Conservation (phyloP, 495 filamentous ascomycete species). For the Evernia prunastri region DNA sequence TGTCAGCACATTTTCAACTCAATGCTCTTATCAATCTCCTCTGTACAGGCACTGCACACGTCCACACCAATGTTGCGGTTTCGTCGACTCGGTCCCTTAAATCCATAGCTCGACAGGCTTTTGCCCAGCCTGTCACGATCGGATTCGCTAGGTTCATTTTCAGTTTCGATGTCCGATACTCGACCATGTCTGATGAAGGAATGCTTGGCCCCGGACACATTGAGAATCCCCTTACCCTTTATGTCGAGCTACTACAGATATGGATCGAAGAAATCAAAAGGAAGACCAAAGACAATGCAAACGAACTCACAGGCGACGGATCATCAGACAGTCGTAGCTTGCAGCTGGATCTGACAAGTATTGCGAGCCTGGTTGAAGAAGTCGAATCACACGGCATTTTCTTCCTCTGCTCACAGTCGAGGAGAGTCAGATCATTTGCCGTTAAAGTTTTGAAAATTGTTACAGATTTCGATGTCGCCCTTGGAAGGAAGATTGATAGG, state of each 20-base stretch:
- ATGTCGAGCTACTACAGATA: conserved; percentile 87
- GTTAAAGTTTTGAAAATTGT: conserved; percentile 88
- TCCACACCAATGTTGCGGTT: conserved; percentile 82
- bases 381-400: conserved; percentile 97
- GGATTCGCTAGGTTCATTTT: conserved; percentile 97
- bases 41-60: conserved; percentile 93
- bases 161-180: conserved; percentile 93
- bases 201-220: conserved; percentile 95
- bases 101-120: conserved; percentile 85
- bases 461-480: conserved; percentile 85
- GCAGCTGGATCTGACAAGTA: conserved; percentile 78
- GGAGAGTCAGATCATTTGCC: conserved; percentile 79
- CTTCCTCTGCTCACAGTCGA: conserved; percentile 93
- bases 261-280: conserved; percentile 95
- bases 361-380: conserved; percentile 90
- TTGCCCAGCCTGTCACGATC: conserved; percentile 93
- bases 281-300: conserved; percentile 67
- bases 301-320: conserved; percentile 54
- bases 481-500: conserved; percentile 71
- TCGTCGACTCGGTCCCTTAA: conserved; percentile 91
- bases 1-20: conserved; percentile 85
- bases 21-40: conserved; percentile 92
- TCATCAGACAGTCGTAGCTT: conserved; percentile 52
- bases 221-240: conserved; percentile 84
- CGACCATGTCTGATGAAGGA: conserved; percentile 95